phyloP scores from a whole-genome alignment of 768 basidiomycete genomes.

The Lyophyllum shimeji region DNA sequence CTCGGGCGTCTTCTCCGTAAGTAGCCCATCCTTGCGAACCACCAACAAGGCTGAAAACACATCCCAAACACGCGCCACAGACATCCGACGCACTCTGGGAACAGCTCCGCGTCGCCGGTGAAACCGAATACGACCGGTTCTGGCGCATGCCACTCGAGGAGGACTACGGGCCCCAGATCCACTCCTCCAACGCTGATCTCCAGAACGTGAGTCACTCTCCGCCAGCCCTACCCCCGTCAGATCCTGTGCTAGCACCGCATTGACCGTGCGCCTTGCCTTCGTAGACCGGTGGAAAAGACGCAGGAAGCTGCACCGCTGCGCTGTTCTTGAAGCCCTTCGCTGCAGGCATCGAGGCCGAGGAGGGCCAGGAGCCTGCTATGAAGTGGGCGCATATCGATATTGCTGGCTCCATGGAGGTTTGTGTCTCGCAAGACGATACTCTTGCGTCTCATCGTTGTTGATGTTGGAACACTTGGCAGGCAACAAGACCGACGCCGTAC shows the following conservation, averaged over 20 bases:
- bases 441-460: background rate
- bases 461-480: constrained; percentile 27
- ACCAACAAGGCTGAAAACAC: background rate
- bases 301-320: constrained; percentile 78
- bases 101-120: constrained; percentile 65
- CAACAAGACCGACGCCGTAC: constrained; percentile 56
- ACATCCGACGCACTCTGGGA: constrained; percentile 77
- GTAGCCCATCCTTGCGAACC: constrained; percentile 16
- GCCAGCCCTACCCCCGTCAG: background rate
- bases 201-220: constrained; percentile 56
- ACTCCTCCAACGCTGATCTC: constrained; percentile 76
- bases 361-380: constrained; percentile 51
- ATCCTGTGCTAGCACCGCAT: background rate
- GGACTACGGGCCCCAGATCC: constrained; percentile 75
- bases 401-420: constrained; percentile 72
- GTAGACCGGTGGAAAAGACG: constrained; percentile 76
- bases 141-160: constrained; percentile 92
- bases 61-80: constrained; percentile 32
- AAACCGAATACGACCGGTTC: constrained; percentile 76
- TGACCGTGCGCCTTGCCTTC: background rate
- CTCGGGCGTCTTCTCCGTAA: constrained; percentile 77
- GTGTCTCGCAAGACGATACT: constrained; percentile 13
- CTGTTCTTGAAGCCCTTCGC: constrained; percentile 86
- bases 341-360: constrained; percentile 65
- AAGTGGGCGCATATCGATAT: constrained; percentile 92